These are phyloP conservation scores for Rubroboletus pulcherrimus DNA, from an alignment of 768 basidiomycete species.

Conservation along the genomic window DNA sequence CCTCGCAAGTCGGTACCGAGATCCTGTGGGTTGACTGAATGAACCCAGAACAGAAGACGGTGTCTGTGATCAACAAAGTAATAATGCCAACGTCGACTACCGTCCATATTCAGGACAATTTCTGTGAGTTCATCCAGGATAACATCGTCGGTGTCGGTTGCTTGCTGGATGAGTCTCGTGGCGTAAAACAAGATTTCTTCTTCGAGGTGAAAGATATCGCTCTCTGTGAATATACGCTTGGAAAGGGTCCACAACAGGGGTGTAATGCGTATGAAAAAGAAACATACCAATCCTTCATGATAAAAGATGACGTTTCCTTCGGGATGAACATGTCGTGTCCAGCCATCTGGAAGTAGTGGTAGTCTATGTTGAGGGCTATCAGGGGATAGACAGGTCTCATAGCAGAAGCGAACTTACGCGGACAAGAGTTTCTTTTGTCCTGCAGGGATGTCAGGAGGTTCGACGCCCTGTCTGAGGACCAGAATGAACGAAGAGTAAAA, in stretches of 20 bases:
- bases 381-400: not conserved
- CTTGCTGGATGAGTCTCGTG: constrained; percentile 5
- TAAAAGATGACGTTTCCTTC: constrained; percentile 15
- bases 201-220: not conserved
- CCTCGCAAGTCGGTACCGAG: constrained; percentile 7
- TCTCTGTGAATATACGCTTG: too few relatives aligned
- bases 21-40: not conserved
- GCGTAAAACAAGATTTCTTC: not conserved
- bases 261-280: not conserved
- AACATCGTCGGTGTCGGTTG: not conserved
- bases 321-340: constrained; percentile 12
- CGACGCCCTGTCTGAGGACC: not conserved
- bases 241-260: not conserved
- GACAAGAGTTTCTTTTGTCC: constrained; percentile 6
- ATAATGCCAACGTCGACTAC: constrained; percentile 3
- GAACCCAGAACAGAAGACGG: constrained; percentile 18
- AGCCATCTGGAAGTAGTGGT: not conserved
- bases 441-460: not conserved
- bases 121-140: constrained; percentile 6
- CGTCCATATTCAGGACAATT: constrained; percentile 9
- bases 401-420: not conserved
- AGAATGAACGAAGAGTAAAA: not conserved
- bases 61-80: constrained; percentile 17
- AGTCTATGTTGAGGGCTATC: not conserved
- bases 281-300: constrained; percentile 7